Base-by-base conservation (phyloP, 768 basidiomycete genomes). In the Tulasnella sp. region DNA sequence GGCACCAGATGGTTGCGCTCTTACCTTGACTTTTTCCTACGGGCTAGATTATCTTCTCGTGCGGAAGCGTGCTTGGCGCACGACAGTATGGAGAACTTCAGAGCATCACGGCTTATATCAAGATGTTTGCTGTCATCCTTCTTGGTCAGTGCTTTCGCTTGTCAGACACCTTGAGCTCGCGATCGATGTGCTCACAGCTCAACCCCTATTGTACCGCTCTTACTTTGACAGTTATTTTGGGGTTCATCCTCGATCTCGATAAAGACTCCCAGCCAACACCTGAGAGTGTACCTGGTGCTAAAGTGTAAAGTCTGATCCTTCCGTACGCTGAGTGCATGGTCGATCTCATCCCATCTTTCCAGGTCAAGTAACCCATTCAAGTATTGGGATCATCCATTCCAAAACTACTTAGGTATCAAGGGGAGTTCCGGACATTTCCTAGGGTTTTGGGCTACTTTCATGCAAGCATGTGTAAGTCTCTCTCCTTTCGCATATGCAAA, bases 101-200 rank as follows among this genome's bases (percentile, higher is more conserved):
- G 42, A 44, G 38, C 42, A 13, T 44, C 4, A 55, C 53, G 21
- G 50, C 59, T 8, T 2, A 43, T 4, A 52, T 61, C 59, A 61
- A 61, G 45, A 3, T 61, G 4, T 27, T 24, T 10, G 45, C 51
- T 3, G 59, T 54, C 51, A 43, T 54, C 3, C 1, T 44, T 4
- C 59, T 61, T 8, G 34, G 59, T 61, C 10, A 53, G 51, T n/a
- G n/a, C n/a, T n/a, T n/a, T 27, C 21, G 30, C 24, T 47, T n/a
- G 19, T 27, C n/a, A 5, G n/a, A 19, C 11, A n/a, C 26, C 45
- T 48, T 21, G 30, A 9, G 10, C 41, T n/a, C n/a, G n/a, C n/a
- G n/a, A n/a, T n/a, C n/a, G n/a, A n/a, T 38, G 15, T 38, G 34
- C 15, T 15, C 34, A 7, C 15, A 15, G 34, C 34, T 38, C 34